Evolutionary conservation across 805 yeast species (phyloP).

Genomic region (Komagataella pseudopastoris): DNA sequence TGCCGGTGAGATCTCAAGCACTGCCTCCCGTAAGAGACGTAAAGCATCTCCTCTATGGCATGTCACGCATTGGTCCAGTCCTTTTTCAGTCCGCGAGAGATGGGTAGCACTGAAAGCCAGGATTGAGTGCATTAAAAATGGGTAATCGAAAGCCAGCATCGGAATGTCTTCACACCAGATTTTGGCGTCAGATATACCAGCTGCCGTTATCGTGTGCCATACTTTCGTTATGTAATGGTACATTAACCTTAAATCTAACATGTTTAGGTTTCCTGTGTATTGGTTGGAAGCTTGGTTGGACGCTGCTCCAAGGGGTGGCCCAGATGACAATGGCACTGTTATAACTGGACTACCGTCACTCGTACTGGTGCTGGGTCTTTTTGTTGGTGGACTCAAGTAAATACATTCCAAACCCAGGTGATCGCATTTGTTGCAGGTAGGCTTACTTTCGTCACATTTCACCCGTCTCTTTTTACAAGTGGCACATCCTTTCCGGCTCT

Average conservation of each 20-base stretch:
- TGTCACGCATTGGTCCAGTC: slow-evolving; percentile 71
- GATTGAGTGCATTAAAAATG: slow-evolving; percentile 85
- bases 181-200: slow-evolving; percentile 76
- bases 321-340: slow-evolving; percentile 5
- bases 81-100: slow-evolving; percentile 60
- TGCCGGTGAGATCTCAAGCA: slow-evolving; percentile 65
- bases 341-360: slow-evolving; percentile 1
- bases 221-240: slow-evolving; percentile 80
- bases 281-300: slow-evolving; percentile 4
- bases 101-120: slow-evolving; percentile 91
- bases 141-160: slow-evolving; percentile 72
- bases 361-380: not conserved
- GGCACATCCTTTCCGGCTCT: slow-evolving; percentile 79
- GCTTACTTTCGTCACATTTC: slow-evolving; percentile 83
- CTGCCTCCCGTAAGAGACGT: slow-evolving; percentile 70
- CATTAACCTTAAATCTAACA: slow-evolving; percentile 71
- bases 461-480: slow-evolving; percentile 85
- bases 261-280: slow-evolving; percentile 30
- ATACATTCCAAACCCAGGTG: slow-evolving; percentile 72
- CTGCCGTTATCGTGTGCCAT: slow-evolving; percentile 77
- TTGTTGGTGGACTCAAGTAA: slow-evolving; percentile 19
- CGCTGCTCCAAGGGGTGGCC: slow-evolving; percentile 2
- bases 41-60: slow-evolving; percentile 82
- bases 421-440: slow-evolving; percentile 65
- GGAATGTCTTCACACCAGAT: slow-evolving; percentile 89